phyloP scores from a whole-genome alignment of 805 yeast species.

The Nakazawaea peltata region DNA sequence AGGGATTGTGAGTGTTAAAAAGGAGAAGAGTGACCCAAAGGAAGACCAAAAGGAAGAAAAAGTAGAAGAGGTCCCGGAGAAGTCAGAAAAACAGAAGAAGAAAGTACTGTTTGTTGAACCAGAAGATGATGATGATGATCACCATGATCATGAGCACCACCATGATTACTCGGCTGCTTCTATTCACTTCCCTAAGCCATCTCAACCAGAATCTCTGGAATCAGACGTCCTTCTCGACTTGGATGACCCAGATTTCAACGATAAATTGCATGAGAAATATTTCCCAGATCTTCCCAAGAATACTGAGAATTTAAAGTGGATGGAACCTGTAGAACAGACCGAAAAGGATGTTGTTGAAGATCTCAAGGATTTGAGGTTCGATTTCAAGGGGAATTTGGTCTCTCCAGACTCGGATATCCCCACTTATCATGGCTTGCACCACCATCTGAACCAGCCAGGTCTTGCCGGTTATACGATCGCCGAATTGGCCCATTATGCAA shows the following conservation, averaged over 20 bases:
- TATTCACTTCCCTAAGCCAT: constrained; percentile 66
- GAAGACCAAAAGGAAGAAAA: neutral
- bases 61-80: neutral
- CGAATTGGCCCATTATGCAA: constrained; percentile 71
- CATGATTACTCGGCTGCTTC: constrained; percentile 31
- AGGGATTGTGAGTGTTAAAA: constrained; percentile 10
- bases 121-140: constrained; percentile 31
- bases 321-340: constrained; percentile 54
- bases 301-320: constrained; percentile 82
- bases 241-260: constrained; percentile 71
- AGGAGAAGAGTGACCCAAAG: neutral
- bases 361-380: constrained; percentile 73
- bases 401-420: constrained; percentile 37
- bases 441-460: constrained; percentile 83
- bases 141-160: constrained; percentile 37
- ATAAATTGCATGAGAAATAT: constrained; percentile 73
- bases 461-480: constrained; percentile 87
- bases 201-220: constrained; percentile 12
- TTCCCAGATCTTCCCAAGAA: constrained; percentile 89
- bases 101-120: neutral
- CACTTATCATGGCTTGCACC: constrained; percentile 70
- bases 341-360: constrained; percentile 30
- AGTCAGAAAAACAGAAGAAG: neutral
- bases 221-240: constrained; percentile 39
- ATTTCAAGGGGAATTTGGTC: constrained; percentile 74